Evolutionary conservation across 164 flowering plant genomes (phyloP), one percentile per base, ranked within the genome.

Genomic region (Platanus orientalis): DNA sequence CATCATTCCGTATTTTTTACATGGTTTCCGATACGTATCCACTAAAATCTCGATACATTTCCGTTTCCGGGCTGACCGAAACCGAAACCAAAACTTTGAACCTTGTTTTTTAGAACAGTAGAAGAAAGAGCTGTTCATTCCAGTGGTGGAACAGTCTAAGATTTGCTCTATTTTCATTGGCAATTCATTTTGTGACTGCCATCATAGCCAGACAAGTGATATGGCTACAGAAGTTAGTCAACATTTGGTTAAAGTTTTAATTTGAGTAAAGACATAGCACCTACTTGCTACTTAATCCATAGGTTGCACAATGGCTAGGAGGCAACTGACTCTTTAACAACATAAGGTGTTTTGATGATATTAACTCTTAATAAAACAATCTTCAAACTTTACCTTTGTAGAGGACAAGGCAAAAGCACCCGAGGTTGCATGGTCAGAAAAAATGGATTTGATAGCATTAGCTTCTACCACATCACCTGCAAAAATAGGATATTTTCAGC

Each of bases 381-480:
- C 10, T 16, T 16, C 28, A 49, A 47, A 44, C 30, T 11, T 62
- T 89, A 90, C 98, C 95, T 94, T 91, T 19, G 99, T 91, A 7
- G 99, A 95, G 56, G 99, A 95, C 13, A 95, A 63, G 45, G 97
- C 90, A 65, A 92, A 79, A 73, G 84, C 80, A 69, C 90, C 89
- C 24, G 96, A 88, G 24, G 78, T 64, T 53, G 90, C 94, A 78
- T 85, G 94, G 42, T 76, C 78, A 40, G 83, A 65, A 74, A 95
- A 94, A 21, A 88, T 27, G 16, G 86, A 71, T 83, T 81, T 81
- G 59, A 95, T 88, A 25, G 97, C 97, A 68, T 62, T 82, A 63
- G 96, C 99, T 85, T 95, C 99, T 26, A 90, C 45, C 0, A 72
- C 71, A 71, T 95, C 97, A 68, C 99, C 99, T 94, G 79, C 44